Conservation (phyloP, 768 basidiomycete species). For the Cystobasidium tubakii region DNA sequence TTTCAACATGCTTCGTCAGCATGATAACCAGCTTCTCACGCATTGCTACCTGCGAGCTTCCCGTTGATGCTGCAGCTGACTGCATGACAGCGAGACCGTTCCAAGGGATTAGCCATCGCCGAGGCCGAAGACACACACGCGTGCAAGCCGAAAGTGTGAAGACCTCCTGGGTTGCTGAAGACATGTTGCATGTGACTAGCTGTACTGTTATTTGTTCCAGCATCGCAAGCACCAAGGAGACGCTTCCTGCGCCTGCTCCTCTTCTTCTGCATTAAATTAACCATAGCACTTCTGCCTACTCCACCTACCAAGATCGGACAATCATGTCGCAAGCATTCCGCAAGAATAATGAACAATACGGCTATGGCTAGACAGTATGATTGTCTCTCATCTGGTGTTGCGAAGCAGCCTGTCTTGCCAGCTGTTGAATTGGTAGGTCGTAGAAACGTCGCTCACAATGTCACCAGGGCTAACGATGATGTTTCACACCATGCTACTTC, state of each 20-base stretch:
- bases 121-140: background rate
- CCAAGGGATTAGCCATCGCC: too few species aligned
- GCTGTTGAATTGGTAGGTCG: background rate
- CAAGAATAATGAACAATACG: background rate
- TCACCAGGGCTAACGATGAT: too few species aligned
- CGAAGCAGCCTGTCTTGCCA: background rate
- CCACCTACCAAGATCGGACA: too few species aligned
- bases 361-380: slow-evolving; percentile 5
- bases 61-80: too few species aligned
- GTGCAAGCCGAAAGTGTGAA: background rate
- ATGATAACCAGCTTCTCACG: too few species aligned
- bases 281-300: background rate
- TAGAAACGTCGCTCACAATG: background rate
- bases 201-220: background rate
- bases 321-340: background rate
- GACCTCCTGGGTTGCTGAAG: background rate
- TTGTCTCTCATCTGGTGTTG: background rate
- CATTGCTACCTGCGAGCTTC: too few species aligned
- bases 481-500: too few species aligned
- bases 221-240: background rate
- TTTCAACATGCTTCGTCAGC: too few species aligned
- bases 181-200: background rate
- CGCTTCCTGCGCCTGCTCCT: background rate
- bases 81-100: background rate
- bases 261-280: background rate